A percentile compares a stretch with the other conserved stretches of the same genome.
phyloP scores from a whole-genome alignment of 2,329 filamentous ascomycete species.

The Metarhizium guizhouense region DNA sequence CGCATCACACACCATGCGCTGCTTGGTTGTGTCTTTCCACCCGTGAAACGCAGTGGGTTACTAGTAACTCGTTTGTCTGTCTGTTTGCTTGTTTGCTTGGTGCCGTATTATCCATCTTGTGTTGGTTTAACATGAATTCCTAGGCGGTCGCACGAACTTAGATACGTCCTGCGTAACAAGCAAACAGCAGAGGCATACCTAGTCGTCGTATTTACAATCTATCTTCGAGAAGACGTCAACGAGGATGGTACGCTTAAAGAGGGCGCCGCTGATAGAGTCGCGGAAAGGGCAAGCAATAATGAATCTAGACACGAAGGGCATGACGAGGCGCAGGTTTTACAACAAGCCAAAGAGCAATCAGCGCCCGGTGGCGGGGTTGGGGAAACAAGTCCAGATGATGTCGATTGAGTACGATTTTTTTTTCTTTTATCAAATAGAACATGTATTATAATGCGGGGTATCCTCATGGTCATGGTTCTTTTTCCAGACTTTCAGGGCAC shows the following conservation, averaged over 20 bases:
- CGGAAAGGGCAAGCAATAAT: slow-evolving; percentile 11
- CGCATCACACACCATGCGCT: slow-evolving; percentile 1
- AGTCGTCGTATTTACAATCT: slow-evolving; percentile 70
- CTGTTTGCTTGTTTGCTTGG: too few species aligned
- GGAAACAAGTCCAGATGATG: slow-evolving; percentile 28
- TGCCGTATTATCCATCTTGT: not conserved
- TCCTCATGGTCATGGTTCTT: not conserved
- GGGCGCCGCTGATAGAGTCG: slow-evolving; percentile 22
- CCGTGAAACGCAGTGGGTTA: not conserved
- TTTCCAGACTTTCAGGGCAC: not conserved
- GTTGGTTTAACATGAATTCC: slow-evolving; percentile 12
- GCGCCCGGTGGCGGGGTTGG: slow-evolving; percentile 11
- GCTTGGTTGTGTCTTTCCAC: not conserved
- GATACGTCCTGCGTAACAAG: slow-evolving; percentile 85
- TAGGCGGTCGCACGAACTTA: slow-evolving; percentile 72
- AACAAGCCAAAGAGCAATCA: slow-evolving; percentile 29
- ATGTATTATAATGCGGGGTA: not conserved
- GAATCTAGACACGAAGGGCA: slow-evolving; percentile 17
- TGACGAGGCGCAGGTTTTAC: slow-evolving; percentile 26
- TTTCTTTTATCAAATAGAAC: not conserved
- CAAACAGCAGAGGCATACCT: slow-evolving; percentile 67
- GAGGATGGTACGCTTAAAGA: slow-evolving; percentile 47
- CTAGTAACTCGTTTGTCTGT: slow-evolving; percentile 1
- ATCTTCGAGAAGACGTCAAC: slow-evolving; percentile 58
- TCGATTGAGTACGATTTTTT: slow-evolving; percentile 28